Percentiles rank a stretch among this genome's conserved stretches.
Conservation (phyloP, 2,329 filamentous ascomycete genomes). For the Arthrobotrys iridis region DNA sequence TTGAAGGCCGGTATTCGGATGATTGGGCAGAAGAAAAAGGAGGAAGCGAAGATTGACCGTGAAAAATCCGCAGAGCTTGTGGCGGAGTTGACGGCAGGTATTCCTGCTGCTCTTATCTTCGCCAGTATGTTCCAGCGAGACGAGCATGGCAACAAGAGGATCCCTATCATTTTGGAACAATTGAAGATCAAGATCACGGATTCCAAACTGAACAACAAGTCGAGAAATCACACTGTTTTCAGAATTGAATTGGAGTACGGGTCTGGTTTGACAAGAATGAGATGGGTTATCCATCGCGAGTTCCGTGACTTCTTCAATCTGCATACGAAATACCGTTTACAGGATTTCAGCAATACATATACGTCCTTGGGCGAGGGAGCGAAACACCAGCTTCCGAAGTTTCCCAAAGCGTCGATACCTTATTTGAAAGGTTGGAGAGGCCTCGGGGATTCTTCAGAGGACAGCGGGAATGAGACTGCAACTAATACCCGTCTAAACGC, state of each 20-base stretch:
- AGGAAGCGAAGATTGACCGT: slow-evolving; percentile 86
- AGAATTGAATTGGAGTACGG: slow-evolving; percentile 95
- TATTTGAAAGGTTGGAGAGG: slow-evolving; percentile 84
- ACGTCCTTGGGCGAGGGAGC: slow-evolving; percentile 79
- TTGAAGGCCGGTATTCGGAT: slow-evolving; percentile 88
- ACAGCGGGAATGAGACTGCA: slow-evolving; percentile 55
- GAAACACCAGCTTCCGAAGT: slow-evolving; percentile 82
- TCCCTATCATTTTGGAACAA: slow-evolving; percentile 94
- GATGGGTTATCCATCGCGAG: slow-evolving; percentile 89
- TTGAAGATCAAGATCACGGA: slow-evolving; percentile 87
- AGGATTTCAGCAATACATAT: slow-evolving; percentile 75
- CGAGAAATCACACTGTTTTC: slow-evolving; percentile 82
- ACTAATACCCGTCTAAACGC: slow-evolving; percentile 49
- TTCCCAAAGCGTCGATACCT: slow-evolving; percentile 87
- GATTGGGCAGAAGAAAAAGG: slow-evolving; percentile 78
- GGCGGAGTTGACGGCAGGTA: slow-evolving; percentile 90
- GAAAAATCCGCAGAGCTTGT: slow-evolving; percentile 96
- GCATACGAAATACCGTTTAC: slow-evolving; percentile 91
- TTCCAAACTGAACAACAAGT: slow-evolving; percentile 65
- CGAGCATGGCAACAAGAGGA: slow-evolving; percentile 92
- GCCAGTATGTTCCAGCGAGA: slow-evolving; percentile 98
- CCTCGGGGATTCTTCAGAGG: slow-evolving; percentile 71
- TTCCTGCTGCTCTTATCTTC: slow-evolving; percentile 90
- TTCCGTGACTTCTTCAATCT: slow-evolving; percentile 90
- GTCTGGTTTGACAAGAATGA: slow-evolving; percentile 93